Base-by-base conservation (phyloP, 192 early-diverging fungal genomes). In the Backusella tuberculispora region DNA sequence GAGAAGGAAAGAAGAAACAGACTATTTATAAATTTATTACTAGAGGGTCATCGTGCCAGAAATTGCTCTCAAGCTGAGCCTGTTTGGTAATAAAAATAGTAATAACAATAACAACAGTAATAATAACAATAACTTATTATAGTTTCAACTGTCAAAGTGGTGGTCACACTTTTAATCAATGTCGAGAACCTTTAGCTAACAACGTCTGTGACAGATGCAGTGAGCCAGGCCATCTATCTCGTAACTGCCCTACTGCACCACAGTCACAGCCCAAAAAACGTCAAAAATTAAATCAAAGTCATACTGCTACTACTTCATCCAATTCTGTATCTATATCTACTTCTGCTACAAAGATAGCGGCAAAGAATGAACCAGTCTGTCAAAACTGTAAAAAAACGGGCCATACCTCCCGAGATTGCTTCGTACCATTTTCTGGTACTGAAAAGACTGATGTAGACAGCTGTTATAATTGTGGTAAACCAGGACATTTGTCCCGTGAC, bases 141-240 rank as follows among this genome's bases (percentile, higher is more conserved):
- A 86, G 86, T 81, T 87, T 83, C 77, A 87, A 87, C 83, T 87
- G 86, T 80, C 75, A 81, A 69, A 73, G 81, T 74, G 76, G 74
- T 47, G 80, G 80, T 13, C 80, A 81, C 56, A 60, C 75, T 50
- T 78, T 76, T 64, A 76, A 53, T 48, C 75, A 81, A 53, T 81
- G 80, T 34, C 66, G 67, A 68, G 76, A 47, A 65, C 21, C 64
- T 26, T 45, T 63, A 34, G 7, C 7, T 8, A 34, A 63, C 4
- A 26, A 45, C 37, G 73, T 77, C 48, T 87, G 85, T 80, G 84
- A 85, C 78, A 87, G 83, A 76, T 87, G 85, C 41, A 37, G 12
- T 8, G 63, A 37, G 6, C 19, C 64, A 60, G 64, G 38, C 7
- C 68, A 71, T 43, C 17, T 38, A 64, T 50, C 21, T 50, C 56